A percentile compares a stretch with the other conserved stretches of the same genome.
Conservation (phyloP, 2,329 filamentous ascomycete genomes). For the Colletotrichum sp. region DNA sequence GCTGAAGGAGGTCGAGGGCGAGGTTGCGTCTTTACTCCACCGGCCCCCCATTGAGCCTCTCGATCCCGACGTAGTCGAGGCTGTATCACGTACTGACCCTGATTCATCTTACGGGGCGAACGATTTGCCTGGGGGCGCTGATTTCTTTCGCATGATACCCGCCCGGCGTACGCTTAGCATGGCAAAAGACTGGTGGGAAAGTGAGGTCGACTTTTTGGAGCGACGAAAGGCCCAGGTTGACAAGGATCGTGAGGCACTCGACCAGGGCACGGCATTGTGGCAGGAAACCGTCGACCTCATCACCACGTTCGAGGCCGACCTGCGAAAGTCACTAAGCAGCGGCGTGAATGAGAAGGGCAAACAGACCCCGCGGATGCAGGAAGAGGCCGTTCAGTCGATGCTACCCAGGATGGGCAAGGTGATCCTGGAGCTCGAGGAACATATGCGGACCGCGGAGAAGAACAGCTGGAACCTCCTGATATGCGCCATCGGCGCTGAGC, state of each 20-base stretch:
- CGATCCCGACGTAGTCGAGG: slow-evolving; percentile 35
- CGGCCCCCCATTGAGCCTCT: slow-evolving; percentile 61
- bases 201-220: slow-evolving; percentile 63
- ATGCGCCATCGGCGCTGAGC: slow-evolving; percentile 76
- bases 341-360: slow-evolving; percentile 32
- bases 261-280: slow-evolving; percentile 73
- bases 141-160: slow-evolving; percentile 66
- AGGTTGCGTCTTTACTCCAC: slow-evolving; percentile 64
- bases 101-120: slow-evolving; percentile 36
- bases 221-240: slow-evolving; percentile 61
- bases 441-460: slow-evolving; percentile 59
- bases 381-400: slow-evolving; percentile 49
- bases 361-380: slow-evolving; percentile 32
- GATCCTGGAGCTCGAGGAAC: slow-evolving; percentile 58
- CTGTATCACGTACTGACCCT: background rate
- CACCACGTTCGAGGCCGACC: slow-evolving; percentile 67
- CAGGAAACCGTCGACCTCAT: slow-evolving; percentile 64
- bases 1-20: slow-evolving; percentile 67
- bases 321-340: slow-evolving; percentile 60
- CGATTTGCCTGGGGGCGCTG: slow-evolving; percentile 26
- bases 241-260: slow-evolving; percentile 67
- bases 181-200: slow-evolving; percentile 74
- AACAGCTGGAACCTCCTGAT: slow-evolving; percentile 77
- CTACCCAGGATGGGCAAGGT: slow-evolving; percentile 62
- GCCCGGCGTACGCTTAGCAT: slow-evolving; percentile 72